Evolutionary conservation across 495 filamentous ascomycete genomes (phyloP).

Genomic region (Xylaria cubensis): DNA sequence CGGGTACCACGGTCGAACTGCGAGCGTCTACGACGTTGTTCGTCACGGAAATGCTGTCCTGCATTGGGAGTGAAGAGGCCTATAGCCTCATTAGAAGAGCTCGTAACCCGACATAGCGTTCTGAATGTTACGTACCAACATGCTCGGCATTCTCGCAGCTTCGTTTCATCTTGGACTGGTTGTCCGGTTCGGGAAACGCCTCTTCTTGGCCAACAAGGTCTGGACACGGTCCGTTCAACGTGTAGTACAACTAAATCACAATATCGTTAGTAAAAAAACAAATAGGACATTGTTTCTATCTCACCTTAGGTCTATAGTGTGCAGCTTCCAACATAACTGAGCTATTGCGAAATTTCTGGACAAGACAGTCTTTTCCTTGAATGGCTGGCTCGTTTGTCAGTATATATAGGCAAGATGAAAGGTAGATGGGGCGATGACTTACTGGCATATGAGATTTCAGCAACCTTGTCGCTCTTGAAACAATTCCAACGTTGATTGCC

Average conservation of each 20-base stretch:
- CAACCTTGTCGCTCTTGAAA: conserved; percentile 83
- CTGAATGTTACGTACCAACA: conserved; percentile 64
- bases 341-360: conserved; percentile 95
- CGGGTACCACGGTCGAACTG: conserved; percentile 77
- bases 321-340: conserved; percentile 88
- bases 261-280: not conserved
- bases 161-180: conserved; percentile 82
- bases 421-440: conserved; percentile 44
- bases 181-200: conserved; percentile 77
- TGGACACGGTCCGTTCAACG: conserved; percentile 48
- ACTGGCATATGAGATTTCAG: conserved; percentile 95
- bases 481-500: conserved; percentile 80
- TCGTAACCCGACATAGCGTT: not conserved
- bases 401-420: not conserved
- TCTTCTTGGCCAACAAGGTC: conserved; percentile 65
- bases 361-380: conserved; percentile 86
- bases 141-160: conserved; percentile 86
- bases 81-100: conserved; percentile 36
- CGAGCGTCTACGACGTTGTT: conserved; percentile 77
- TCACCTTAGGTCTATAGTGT: conserved; percentile 84
- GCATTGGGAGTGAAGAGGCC: conserved; percentile 76
- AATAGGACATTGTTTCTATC: conserved; percentile 3
- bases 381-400: conserved; percentile 63
- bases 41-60: conserved; percentile 74
- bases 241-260: conserved; percentile 57